Evolutionary conservation across 2,329 filamentous ascomycete species (phyloP).

Genomic region (Ophiostoma angusticollis): DNA sequence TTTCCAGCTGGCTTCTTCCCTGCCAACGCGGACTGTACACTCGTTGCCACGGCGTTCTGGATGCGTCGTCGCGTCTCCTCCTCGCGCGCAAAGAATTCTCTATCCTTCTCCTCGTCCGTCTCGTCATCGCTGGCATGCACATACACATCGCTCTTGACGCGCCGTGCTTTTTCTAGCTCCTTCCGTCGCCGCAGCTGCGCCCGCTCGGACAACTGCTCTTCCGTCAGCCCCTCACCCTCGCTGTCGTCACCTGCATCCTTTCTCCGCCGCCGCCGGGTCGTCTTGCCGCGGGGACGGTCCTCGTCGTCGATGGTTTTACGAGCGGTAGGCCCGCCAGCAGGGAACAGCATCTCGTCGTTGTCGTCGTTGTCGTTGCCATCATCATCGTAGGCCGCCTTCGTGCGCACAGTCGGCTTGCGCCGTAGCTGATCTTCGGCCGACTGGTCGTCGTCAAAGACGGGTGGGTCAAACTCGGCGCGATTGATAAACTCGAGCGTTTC

Average conservation of each 20-base stretch:
- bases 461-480: conserved; percentile 65
- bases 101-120: conserved; percentile 59
- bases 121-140: conserved; percentile 82
- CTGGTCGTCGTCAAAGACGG: conserved; percentile 61
- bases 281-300: conserved; percentile 39
- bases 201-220: conserved; percentile 51
- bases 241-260: conserved; percentile 27
- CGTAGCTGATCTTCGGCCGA: conserved; percentile 68
- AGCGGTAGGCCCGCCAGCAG: conserved; percentile 50
- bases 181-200: conserved; percentile 50
- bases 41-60: conserved; percentile 21
- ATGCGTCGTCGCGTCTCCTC: conserved; percentile 46
- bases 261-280: conserved; percentile 41
- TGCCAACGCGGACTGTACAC: conserved; percentile 13
- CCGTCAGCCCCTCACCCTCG: conserved; percentile 31
- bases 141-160: conserved; percentile 74
- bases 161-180: conserved; percentile 62
- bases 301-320: conserved; percentile 37
- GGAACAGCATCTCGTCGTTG: conserved; percentile 52
- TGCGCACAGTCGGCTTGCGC: conserved; percentile 47
- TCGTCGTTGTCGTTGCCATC: conserved; percentile 27
- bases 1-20: conserved; percentile 2
- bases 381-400: conserved; percentile 18
- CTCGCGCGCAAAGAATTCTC: conserved; percentile 67
- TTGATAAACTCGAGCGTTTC: conserved; percentile 61